Base-by-base conservation (phyloP, 345 rosid genomes). In the Rhodamnia rubescens region DNA sequence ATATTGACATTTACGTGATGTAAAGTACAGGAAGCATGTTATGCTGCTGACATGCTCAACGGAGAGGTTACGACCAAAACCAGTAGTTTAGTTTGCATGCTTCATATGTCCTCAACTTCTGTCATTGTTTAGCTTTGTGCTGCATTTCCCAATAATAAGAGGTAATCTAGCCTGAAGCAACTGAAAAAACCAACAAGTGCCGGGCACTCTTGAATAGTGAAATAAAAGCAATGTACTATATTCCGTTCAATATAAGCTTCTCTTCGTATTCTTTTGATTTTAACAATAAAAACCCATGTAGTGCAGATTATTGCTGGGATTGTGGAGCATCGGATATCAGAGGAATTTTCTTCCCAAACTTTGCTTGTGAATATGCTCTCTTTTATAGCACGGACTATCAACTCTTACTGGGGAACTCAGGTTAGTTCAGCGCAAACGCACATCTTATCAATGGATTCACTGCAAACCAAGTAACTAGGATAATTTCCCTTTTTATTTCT, bases 351-450 rank as follows among this genome's bases (percentile, higher is more conserved):
- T 90, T 95, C 99, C 80, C 95, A 94, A 80, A 88, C 92, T 26
- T 87, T 94, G 85, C 93, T 95, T 89, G 99, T 94, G 88, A 95
- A 95, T 89, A 87, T 92, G 95, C 88, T 96, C 47, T 95, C 99
- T 42, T 95, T 95, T 91, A 52, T 96, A 87, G 95, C 86, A 83
- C 95, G 99, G 89, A 94, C 95, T 36, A 83, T 95, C 85, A 95
- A 96, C 89, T 94, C 98, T 78, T 96, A 94, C 86, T 95, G 94
- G 94, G 99, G 99, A 91, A 96, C 99, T 85, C 98, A 95, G 98
- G 99, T 95, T 56, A 29, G 47, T 84, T 44, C 24, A 36, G 47
- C 1, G 3, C 78, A 69, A 69, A 69, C 36, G 47, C 78, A 69
- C 47, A 69, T 69, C 78, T 32, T 69, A 69, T 69, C 13, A 32